Base-by-base conservation (phyloP, 305 asterid species). In the Fraxinus latifolia region DNA sequence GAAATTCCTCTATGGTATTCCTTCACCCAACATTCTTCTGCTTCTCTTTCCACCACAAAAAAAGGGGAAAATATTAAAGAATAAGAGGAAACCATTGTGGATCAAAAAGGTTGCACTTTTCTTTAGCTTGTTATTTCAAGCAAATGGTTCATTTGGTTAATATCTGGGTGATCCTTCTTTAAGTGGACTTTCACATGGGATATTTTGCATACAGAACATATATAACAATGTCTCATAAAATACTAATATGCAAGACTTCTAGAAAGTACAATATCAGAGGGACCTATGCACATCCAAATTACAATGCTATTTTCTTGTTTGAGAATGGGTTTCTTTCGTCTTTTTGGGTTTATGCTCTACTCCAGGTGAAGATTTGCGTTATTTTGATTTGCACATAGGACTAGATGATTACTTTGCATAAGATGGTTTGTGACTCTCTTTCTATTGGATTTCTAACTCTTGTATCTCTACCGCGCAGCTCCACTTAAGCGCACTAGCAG, bases 401-500 rank as follows among this genome's bases (percentile, higher is more conserved):
- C 33, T 32, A 7, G 12, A 19, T 33, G 17, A 14, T 50, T 29
- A 29, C 14, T 71, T 37, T 72, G 19, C 76, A 70, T 79, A 8
- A 15, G 82, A 74, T 65, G 72, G 29, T 44, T 65, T 50, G 17
- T 65, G 17, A 77, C 77, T 19, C 7, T 77, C 75, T 44, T 27
- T 71, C 83, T 77, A 32, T 14, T 23, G 21, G 1, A 68, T 88
- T 77, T 60, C 79, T 79, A 17, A 77, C 23, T 36, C 65, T 25
- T 32, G 33, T 27, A 58, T 81, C 82, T 76, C 32, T 58, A 27
- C 74, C 77, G 77, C 84, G 83, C 92, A 93, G 98, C 87, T 84
- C 88, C 92, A 31, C 91, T 90, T 36, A 88, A 73, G 87, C 91
- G 93, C 36, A 80, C 88, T 71, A 85, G 93, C 87, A 92, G 92